A percentile compares a stretch with the other conserved stretches of the same genome.
Conservation (phyloP, 164 flowering plant genomes). For the Piper betle region DNA sequence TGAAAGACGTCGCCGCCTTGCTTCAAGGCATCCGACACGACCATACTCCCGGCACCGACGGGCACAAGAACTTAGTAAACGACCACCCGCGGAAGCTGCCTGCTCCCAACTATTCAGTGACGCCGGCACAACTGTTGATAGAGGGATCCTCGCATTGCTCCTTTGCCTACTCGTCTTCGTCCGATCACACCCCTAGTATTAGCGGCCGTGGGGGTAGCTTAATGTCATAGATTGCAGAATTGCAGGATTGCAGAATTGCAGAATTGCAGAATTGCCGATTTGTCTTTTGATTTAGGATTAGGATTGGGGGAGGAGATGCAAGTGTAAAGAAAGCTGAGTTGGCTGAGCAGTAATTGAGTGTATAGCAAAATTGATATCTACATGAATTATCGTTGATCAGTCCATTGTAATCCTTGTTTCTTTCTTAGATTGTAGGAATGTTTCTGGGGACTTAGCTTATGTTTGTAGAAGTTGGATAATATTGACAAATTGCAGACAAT, state of each 20-base stretch:
- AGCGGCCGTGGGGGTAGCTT: background rate
- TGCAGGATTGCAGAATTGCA: too few relatives aligned
- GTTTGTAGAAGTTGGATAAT: too few relatives aligned
- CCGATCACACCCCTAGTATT: slow-evolving; percentile 8
- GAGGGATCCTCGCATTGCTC: slow-evolving; percentile 54
- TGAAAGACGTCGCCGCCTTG: slow-evolving; percentile 92
- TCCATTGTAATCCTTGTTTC: too few relatives aligned
- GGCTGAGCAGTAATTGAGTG: background rate
- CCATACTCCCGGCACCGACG: slow-evolving; percentile 21
- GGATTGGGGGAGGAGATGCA: too few relatives aligned
- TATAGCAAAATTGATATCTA: background rate
- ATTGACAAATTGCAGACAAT: too few relatives aligned
- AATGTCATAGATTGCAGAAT: too few relatives aligned
- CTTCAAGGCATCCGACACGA: slow-evolving; percentile 69
- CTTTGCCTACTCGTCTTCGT: slow-evolving; percentile 43
- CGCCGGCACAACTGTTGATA: slow-evolving; percentile 35
- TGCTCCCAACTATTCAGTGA: slow-evolving; percentile 22
- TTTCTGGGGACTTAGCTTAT: too few relatives aligned
- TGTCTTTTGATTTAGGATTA: too few relatives aligned
- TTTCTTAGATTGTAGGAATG: too few relatives aligned
- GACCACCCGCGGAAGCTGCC: slow-evolving; percentile 13
- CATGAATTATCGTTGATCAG: too few relatives aligned
- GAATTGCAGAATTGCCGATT: too few relatives aligned
- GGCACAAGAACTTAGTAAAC: slow-evolving; percentile 17
- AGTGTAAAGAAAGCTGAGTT: too few relatives aligned